phyloP scores from a whole-genome alignment of 2,329 filamentous ascomycete species.

The Nemania sp. region DNA sequence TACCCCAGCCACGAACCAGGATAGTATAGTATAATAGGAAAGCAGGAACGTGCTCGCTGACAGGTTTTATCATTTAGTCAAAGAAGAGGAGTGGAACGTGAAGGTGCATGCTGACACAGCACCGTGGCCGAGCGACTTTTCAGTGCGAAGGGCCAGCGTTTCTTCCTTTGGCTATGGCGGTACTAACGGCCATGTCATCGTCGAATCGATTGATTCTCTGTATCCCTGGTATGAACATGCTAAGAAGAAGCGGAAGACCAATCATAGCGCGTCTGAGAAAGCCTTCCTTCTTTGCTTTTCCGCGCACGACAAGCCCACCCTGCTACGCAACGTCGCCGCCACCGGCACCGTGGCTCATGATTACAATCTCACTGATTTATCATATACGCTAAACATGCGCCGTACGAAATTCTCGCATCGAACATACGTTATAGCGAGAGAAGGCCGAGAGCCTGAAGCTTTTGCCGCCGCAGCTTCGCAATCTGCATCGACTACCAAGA shows the following conservation, averaged over 20 bases:
- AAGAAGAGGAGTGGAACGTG: slow-evolving; percentile 32
- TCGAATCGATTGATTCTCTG: slow-evolving; percentile 29
- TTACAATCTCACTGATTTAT: slow-evolving; percentile 29
- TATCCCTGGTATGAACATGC: slow-evolving; percentile 30
- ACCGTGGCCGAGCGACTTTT: slow-evolving; percentile 28
- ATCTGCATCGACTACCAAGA: slow-evolving; percentile 3
- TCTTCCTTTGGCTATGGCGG: slow-evolving; percentile 34
- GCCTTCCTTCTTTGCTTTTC: slow-evolving; percentile 30
- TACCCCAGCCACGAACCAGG: background rate
- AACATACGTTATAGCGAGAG: slow-evolving; percentile 17
- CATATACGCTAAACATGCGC: slow-evolving; percentile 29
- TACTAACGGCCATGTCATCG: slow-evolving; percentile 29
- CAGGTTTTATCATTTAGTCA: slow-evolving; percentile 13
- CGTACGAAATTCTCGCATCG: slow-evolving; percentile 23
- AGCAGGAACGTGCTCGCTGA: slow-evolving; percentile 1
- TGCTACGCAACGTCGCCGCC: slow-evolving; percentile 31
- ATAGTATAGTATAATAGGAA: background rate
- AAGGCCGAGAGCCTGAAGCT: slow-evolving; percentile 19
- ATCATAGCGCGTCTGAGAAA: background rate
- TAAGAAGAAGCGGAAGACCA: slow-evolving; percentile 16
- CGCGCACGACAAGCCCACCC: slow-evolving; percentile 30
- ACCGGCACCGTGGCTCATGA: slow-evolving; percentile 24
- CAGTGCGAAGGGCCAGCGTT: slow-evolving; percentile 28
- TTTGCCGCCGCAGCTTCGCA: slow-evolving; percentile 10
- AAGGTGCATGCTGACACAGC: slow-evolving; percentile 27